Conservation (phyloP, 164 flowering plant species). For the Echeveria elegans region DNA sequence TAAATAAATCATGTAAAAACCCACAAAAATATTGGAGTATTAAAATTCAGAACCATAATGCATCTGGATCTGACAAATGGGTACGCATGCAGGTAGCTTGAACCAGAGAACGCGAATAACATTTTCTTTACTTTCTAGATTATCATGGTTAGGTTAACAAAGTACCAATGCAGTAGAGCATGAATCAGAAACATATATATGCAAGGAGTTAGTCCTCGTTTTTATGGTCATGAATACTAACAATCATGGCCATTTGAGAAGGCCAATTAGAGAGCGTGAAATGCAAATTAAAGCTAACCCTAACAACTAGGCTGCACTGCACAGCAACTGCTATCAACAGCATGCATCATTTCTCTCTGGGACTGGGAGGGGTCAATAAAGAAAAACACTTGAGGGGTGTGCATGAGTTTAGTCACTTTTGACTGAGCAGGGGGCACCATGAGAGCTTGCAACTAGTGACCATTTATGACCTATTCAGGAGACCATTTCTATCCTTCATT, state of each 20-base stretch:
- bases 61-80: too few species aligned
- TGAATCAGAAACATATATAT: background rate
- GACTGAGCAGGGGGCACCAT: slow-evolving; percentile 8
- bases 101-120: too few species aligned
- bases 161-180: background rate
- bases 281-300: slow-evolving; percentile 3
- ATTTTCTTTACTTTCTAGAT: too few species aligned
- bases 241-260: slow-evolving; percentile 1
- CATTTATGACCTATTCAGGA: background rate
- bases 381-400: slow-evolving; percentile 2
- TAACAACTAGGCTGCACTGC: slow-evolving; percentile 7
- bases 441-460: slow-evolving; percentile 3
- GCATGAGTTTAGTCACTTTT: slow-evolving; percentile 5
- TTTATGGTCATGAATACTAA: slow-evolving; percentile 1
- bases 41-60: too few species aligned
- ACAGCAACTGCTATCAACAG: slow-evolving; percentile 3
- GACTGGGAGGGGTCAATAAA: slow-evolving; percentile 1
- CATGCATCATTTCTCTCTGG: slow-evolving; percentile 1
- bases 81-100: too few species aligned
- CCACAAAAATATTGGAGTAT: too few species aligned
- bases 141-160: background rate
- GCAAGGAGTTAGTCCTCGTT: background rate
- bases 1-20: too few species aligned
- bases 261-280: background rate
- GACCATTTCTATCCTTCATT: background rate